These are phyloP conservation scores for Termitomyces sp. DNA, from an alignment of 768 basidiomycete species.

Conservation along the genomic window DNA sequence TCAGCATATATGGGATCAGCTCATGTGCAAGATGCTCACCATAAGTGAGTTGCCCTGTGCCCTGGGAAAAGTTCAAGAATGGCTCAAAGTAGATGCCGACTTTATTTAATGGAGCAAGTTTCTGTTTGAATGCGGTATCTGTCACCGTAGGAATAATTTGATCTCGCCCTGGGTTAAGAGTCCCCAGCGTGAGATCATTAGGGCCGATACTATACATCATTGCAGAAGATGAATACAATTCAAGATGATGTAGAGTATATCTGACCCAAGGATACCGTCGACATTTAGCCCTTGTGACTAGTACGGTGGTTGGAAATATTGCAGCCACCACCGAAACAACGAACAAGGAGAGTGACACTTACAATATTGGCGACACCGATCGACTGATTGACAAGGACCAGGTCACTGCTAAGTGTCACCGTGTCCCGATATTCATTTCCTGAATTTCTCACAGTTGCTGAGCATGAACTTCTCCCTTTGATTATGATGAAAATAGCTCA, in stretches of 20 bases:
- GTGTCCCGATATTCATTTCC: conserved; percentile 45
- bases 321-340: neutral
- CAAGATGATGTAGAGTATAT: conserved; percentile 19
- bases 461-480: neutral
- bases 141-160: conserved; percentile 46
- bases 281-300: conserved; percentile 41
- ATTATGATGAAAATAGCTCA: conserved; percentile 16
- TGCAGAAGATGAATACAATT: neutral
- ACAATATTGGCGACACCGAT: conserved; percentile 53
- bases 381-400: conserved; percentile 50
- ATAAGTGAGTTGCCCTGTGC: conserved; percentile 50
- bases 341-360: neutral
- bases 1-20: neutral
- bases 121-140: conserved; percentile 42
- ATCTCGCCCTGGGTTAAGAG: conserved; percentile 21
- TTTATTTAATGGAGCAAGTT: conserved; percentile 29
- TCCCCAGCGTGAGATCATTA: conserved; percentile 41
- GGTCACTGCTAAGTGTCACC: conserved; percentile 43
- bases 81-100: conserved; percentile 52
- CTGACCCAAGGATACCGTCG: conserved; percentile 64
- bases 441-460: conserved; percentile 8
- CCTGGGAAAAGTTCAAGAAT: conserved; percentile 26
- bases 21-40: conserved; percentile 32
- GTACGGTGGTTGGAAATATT: neutral
- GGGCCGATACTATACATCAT: conserved; percentile 49